Percentiles rank a stretch among this genome's conserved stretches.
phyloP scores from a whole-genome alignment of 2,329 filamentous ascomycete genomes.

The Penicillium occitanis region DNA sequence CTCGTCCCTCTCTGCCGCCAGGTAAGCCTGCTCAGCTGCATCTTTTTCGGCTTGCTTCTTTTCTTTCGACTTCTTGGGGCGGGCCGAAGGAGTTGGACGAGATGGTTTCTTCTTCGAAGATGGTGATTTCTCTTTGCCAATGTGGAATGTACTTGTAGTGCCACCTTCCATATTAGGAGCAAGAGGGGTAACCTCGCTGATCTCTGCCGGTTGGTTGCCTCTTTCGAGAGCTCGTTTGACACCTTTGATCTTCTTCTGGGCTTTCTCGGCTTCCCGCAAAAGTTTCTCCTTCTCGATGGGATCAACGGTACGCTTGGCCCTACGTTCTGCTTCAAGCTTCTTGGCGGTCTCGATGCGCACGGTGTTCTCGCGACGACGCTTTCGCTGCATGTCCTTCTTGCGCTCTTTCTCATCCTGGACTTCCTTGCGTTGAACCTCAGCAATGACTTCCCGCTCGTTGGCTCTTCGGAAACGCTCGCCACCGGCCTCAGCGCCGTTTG shows the following conservation, averaged over 20 bases:
- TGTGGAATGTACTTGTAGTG: slow-evolving; percentile 79
- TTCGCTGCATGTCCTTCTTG: slow-evolving; percentile 99
- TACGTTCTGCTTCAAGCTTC: slow-evolving; percentile 74
- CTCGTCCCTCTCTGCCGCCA: slow-evolving; percentile 57
- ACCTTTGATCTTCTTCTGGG: slow-evolving; percentile 87
- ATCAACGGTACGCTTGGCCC: slow-evolving; percentile 75
- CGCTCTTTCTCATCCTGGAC: slow-evolving; percentile 94
- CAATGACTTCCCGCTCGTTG: slow-evolving; percentile 76
- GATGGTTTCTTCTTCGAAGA: slow-evolving; percentile 56
- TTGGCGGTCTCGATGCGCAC: slow-evolving; percentile 85
- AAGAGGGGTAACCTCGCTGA: slow-evolving; percentile 68
- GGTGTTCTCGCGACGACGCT: slow-evolving; percentile 90
- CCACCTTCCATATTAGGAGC: slow-evolving; percentile 82
- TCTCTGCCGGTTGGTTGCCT: slow-evolving; percentile 70
- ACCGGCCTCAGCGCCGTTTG: slow-evolving; percentile 67
- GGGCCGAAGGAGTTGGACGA: slow-evolving; percentile 50
- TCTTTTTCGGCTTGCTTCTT: slow-evolving; percentile 69
- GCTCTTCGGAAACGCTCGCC: slow-evolving; percentile 73
- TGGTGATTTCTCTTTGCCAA: slow-evolving; percentile 55
- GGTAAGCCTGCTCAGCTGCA: slow-evolving; percentile 83
- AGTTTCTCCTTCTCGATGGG: slow-evolving; percentile 79
- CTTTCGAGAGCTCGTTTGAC: slow-evolving; percentile 85
- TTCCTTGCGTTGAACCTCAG: slow-evolving; percentile 86
- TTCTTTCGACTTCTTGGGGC: slow-evolving; percentile 84
- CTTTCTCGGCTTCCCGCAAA: slow-evolving; percentile 80